phyloP scores from a whole-genome alignment of 176 grass and related monocot genomes.

The Cenchrus purpureus region DNA sequence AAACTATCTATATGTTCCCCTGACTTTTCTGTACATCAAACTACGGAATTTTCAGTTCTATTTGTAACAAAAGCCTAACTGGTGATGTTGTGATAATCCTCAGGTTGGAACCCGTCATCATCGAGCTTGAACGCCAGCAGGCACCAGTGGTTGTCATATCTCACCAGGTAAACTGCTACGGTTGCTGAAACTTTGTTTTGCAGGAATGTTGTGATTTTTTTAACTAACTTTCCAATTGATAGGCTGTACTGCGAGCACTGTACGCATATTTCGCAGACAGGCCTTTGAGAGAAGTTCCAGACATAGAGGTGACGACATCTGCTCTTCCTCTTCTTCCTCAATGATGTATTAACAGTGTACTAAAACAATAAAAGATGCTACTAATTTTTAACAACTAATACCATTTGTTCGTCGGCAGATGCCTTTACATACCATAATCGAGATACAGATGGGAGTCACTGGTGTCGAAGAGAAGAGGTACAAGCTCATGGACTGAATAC shows the following conservation, averaged over 20 bases:
- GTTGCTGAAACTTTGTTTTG: conserved; percentile 5
- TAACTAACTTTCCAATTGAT: conserved; percentile 28
- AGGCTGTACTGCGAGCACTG: conserved; percentile 89
- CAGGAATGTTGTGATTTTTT: conserved; percentile 13
- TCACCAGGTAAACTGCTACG: conserved; percentile 74
- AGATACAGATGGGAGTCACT: conserved; percentile 96
- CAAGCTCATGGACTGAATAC: conserved; percentile 88
- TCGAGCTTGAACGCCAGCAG: conserved; percentile 92
- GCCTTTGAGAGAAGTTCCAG: conserved; percentile 88
- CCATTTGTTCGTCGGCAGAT: conserved; percentile 53
- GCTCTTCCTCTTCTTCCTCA: not conserved
- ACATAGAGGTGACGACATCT: conserved; percentile 68
- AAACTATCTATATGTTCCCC: conserved; percentile 2
- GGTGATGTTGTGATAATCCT: conserved; percentile 12
- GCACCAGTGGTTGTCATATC: conserved; percentile 97
- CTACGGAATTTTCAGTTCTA: not conserved
- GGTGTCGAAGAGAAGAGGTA: conserved; percentile 94
- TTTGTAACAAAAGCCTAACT: conserved; percentile 13
- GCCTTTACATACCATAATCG: conserved; percentile 94
- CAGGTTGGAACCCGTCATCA: conserved; percentile 98
- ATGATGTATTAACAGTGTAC: not conserved
- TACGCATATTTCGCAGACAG: conserved; percentile 97
- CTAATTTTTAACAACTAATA: not conserved
- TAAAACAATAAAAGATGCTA: not conserved
- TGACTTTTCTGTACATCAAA: not conserved